Conservation (phyloP, 768 basidiomycete species). For the Mycena rosella region DNA sequence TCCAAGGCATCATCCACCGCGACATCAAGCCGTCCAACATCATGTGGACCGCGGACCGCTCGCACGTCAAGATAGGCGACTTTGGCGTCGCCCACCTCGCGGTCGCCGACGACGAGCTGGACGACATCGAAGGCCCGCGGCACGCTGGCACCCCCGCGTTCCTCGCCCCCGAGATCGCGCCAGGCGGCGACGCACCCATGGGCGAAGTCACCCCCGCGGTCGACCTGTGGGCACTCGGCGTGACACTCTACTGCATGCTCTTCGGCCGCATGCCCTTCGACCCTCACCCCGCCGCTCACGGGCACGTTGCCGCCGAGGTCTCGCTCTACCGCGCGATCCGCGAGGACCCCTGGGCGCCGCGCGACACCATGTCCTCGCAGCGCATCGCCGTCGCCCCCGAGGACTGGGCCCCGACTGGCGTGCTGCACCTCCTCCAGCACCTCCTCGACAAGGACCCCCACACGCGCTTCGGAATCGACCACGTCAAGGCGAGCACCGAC, state of each 20-base stretch:
- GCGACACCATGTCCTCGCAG: constrained; percentile 15
- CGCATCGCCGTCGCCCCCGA: not conserved
- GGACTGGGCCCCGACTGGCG: constrained; percentile 19
- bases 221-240: constrained; percentile 98
- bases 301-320: constrained; percentile 16
- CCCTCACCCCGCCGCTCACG: constrained; percentile 32
- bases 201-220: constrained; percentile 86
- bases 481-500: constrained; percentile 27
- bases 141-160: constrained; percentile 97
- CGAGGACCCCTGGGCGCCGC: constrained; percentile 17
- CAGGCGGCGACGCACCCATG: constrained; percentile 44
- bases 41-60: constrained; percentile 88
- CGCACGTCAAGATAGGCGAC: constrained; percentile 96
- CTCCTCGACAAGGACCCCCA: constrained; percentile 22
- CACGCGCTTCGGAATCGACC: constrained; percentile 12
- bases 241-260: constrained; percentile 94
- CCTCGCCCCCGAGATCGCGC: constrained; percentile 93
- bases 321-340: constrained; percentile 30
- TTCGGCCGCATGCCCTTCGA: constrained; percentile 89
- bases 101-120: constrained; percentile 66
- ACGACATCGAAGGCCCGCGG: constrained; percentile 85
- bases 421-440: constrained; percentile 13
- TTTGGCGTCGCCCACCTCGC: constrained; percentile 98
- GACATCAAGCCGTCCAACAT: constrained; percentile 99
- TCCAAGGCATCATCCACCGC: constrained; percentile 98